phyloP scores from a whole-genome alignment of 2,329 filamentous ascomycete species.

The Colletotrichum sp. region DNA sequence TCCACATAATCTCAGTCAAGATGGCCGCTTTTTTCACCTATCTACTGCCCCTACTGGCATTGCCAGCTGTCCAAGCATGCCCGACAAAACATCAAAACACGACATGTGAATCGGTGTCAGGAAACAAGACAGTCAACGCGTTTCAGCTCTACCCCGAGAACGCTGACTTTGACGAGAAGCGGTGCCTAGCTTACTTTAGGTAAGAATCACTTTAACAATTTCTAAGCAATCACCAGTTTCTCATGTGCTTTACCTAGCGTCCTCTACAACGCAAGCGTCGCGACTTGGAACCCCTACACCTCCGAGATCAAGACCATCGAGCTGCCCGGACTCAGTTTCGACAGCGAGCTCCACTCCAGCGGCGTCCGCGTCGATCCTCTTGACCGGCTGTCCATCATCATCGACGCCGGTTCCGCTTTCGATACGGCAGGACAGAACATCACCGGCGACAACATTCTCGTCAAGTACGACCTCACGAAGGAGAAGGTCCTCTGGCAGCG shows the following conservation, averaged over 20 bases:
- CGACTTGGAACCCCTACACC: constrained; percentile 34
- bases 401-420: constrained; percentile 39
- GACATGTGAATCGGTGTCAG: not conserved
- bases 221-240: fast-evolving
- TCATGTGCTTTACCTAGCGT: not conserved
- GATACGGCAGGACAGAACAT: constrained; percentile 37
- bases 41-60: not conserved
- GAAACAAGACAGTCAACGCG: constrained; percentile 1
- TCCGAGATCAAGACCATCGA: constrained; percentile 28
- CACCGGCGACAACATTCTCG: constrained; percentile 38
- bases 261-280: constrained; percentile 38
- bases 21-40: not conserved
- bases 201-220: not conserved
- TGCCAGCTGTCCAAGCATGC: not conserved
- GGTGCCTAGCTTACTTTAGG: constrained; percentile 25
- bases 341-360: constrained; percentile 33
- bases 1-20: not conserved
- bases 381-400: constrained; percentile 36
- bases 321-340: constrained; percentile 33
- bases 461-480: constrained; percentile 36
- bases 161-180: constrained; percentile 23
- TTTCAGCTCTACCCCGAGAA: constrained; percentile 27
- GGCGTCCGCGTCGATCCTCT: constrained; percentile 39
- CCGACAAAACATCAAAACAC: not conserved
- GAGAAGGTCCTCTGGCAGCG: constrained; percentile 32